Percentiles rank a stretch among this genome's conserved stretches.
These are phyloP conservation scores for Colletotrichum tamarilloi DNA, from an alignment of 2,329 filamentous ascomycete genomes.

Conservation along the genomic window DNA sequence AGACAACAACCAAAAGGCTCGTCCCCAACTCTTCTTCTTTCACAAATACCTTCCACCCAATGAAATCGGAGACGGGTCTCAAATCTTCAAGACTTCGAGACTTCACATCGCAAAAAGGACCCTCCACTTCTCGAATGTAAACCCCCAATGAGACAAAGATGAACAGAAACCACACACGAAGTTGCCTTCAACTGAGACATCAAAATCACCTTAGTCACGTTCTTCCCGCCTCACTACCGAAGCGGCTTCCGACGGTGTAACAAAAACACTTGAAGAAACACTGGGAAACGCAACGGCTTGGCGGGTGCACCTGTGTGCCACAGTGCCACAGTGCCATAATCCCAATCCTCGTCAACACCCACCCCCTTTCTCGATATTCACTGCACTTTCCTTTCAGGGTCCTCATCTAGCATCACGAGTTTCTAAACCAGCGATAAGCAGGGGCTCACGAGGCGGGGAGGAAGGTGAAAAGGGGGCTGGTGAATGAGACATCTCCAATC, in stretches of 20 bases:
- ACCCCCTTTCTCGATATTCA: neutral
- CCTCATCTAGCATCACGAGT: neutral
- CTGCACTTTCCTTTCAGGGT: conserved; percentile 19
- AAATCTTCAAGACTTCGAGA: neutral
- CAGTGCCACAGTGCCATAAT: neutral
- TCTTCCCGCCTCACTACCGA: neutral
- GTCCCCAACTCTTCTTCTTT: neutral
- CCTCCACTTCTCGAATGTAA: too few relatives aligned
- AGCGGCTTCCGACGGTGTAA: neutral
- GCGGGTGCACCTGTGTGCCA: neutral
- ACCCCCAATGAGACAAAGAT: neutral
- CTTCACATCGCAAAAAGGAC: too few relatives aligned
- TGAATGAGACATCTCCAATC: conserved; percentile 28
- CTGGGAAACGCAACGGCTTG: neutral
- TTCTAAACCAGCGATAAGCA: neutral
- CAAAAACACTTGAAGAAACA: too few relatives aligned
- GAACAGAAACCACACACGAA: neutral
- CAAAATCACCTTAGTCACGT: neutral
- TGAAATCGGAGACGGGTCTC: neutral
- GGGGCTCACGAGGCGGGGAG: neutral
- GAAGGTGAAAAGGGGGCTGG: neutral
- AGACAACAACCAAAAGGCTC: neutral
- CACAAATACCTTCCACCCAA: neutral
- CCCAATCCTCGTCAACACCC: too few relatives aligned
- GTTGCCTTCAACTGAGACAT: neutral